These are phyloP conservation scores for Cercophora sp. DNA, from an alignment of 495 filamentous ascomycete species.

Conservation along the genomic window DNA sequence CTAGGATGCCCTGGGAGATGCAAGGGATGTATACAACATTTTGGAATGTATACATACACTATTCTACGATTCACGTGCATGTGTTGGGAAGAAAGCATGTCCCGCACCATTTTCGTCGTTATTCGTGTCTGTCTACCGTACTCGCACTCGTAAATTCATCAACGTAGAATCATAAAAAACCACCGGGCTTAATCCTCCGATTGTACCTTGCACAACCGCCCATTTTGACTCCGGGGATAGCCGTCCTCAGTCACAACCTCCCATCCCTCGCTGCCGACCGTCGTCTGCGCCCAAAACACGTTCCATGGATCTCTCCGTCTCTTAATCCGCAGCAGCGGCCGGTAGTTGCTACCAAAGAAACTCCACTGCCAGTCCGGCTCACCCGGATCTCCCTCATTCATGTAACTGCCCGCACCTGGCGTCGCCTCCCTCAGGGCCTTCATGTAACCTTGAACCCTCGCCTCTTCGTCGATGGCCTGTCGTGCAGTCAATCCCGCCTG, in stretches of 20 bases:
- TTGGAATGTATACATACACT: too few species aligned
- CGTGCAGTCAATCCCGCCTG: slow-evolving; percentile 19
- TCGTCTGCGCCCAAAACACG: slow-evolving; percentile 51
- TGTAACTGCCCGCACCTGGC: slow-evolving; percentile 37
- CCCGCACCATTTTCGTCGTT: too few species aligned
- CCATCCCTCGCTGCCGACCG: slow-evolving; percentile 52
- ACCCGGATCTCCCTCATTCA: slow-evolving; percentile 49
- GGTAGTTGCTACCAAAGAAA: slow-evolving; percentile 54
- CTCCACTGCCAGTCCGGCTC: slow-evolving; percentile 56
- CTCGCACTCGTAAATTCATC: too few species aligned
- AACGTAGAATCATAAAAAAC: too few species aligned
- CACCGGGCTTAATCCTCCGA: too few species aligned
- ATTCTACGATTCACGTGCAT: too few species aligned
- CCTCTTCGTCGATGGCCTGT: slow-evolving; percentile 21
- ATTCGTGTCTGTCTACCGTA: too few species aligned
- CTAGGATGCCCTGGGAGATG: too few species aligned
- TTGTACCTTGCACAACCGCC: slow-evolving; percentile 26
- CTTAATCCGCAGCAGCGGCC: slow-evolving; percentile 46
- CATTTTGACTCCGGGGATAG: slow-evolving; percentile 31
- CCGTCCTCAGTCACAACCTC: slow-evolving; percentile 25
- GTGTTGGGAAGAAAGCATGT: too few species aligned
- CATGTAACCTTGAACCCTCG: slow-evolving; percentile 18
- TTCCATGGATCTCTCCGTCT: slow-evolving; percentile 47
- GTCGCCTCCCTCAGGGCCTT: slow-evolving; percentile 27
- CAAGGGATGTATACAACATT: too few species aligned